phyloP scores from a whole-genome alignment of 768 basidiomycete genomes.

The Kockovaella imperatae region DNA sequence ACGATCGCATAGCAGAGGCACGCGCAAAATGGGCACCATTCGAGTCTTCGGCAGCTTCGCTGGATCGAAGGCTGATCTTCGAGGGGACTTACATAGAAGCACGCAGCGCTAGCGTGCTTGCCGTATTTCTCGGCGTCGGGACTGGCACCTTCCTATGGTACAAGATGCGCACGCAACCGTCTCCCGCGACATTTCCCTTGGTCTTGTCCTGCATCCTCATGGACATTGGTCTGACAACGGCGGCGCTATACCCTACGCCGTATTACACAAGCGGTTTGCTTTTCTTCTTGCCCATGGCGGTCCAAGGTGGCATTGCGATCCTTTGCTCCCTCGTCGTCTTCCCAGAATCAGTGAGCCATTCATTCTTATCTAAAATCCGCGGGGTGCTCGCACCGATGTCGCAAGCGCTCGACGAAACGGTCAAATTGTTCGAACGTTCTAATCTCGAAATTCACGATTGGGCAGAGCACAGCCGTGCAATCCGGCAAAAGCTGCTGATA shows the following conservation, averaged over 20 bases:
- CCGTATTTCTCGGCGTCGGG: conserved; percentile 34
- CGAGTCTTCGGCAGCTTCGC: background rate
- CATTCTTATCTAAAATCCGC: conserved; percentile 29
- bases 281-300: conserved; percentile 39
- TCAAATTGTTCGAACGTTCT: conserved; percentile 17
- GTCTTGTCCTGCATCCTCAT: conserved; percentile 40
- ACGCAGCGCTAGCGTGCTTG: conserved; percentile 26
- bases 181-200: conserved; percentile 37
- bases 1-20: conserved; percentile 13
- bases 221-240: conserved; percentile 37
- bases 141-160: conserved; percentile 33
- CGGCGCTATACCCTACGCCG: conserved; percentile 22
- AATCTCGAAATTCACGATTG: conserved; percentile 12
- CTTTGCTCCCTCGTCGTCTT: conserved; percentile 35
- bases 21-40: conserved; percentile 13
- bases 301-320: conserved; percentile 32
- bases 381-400: conserved; percentile 28
- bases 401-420: conserved; percentile 16
- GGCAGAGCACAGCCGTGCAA: conserved; percentile 23
- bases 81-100: conserved; percentile 41
- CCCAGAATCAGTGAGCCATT: conserved; percentile 35
- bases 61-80: conserved; percentile 20
- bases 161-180: conserved; percentile 39
- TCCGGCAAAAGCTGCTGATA: conserved; percentile 20
- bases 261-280: conserved; percentile 29